These are phyloP conservation scores for Ziziphus jujuba DNA, from an alignment of 306 rosid species.

Conservation along the genomic window DNA sequence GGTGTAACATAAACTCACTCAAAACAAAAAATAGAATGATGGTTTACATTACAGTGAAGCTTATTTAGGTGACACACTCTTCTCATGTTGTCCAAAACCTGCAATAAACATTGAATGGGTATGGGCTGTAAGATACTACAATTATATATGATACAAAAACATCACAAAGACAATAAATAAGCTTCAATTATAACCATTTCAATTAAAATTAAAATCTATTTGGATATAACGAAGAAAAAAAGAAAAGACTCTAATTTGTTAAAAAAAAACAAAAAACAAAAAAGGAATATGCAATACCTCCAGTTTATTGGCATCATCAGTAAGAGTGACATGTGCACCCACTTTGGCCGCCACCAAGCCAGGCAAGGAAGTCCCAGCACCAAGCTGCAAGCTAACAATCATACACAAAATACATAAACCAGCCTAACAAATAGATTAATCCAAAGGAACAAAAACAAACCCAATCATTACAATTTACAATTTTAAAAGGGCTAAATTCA, in stretches of 20 bases:
- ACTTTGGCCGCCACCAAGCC: constrained; percentile 80
- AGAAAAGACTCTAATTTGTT: too few relatives aligned
- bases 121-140: constrained; percentile 17
- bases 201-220: background rate
- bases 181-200: background rate
- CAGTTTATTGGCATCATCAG: constrained; percentile 51
- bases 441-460: background rate
- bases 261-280: too few relatives aligned
- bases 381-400: constrained; percentile 47
- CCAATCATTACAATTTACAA: background rate
- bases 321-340: constrained; percentile 72
- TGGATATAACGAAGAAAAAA: too few relatives aligned
- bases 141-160: background rate
- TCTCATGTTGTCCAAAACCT: constrained; percentile 88
- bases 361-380: constrained; percentile 84
- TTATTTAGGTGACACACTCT: constrained; percentile 69
- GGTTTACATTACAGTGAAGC: constrained; percentile 65
- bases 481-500: too few relatives aligned
- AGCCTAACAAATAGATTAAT: background rate
- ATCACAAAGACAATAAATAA: background rate
- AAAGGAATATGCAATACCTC: constrained; percentile 59
- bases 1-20: background rate
- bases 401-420: background rate
- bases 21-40: background rate
- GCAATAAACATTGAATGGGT: constrained; percentile 30